phyloP scores from a whole-genome alignment of 2,329 filamentous ascomycete genomes.

The Aspergillus felis region DNA sequence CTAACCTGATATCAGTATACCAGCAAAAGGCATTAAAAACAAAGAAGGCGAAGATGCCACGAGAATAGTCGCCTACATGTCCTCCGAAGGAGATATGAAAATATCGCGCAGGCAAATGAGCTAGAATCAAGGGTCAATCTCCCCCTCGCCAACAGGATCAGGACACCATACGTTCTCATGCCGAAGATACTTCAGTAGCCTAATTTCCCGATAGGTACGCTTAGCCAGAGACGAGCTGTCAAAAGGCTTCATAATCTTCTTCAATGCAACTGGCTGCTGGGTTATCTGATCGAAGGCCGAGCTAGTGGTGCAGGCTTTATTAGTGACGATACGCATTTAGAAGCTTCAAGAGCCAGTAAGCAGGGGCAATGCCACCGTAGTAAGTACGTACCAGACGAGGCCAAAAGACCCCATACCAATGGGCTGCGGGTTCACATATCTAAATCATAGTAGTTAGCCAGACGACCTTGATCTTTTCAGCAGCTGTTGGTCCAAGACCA shows the following conservation, averaged over 20 bases:
- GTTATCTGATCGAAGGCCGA: slow-evolving; percentile 97
- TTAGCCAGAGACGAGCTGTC: slow-evolving; percentile 96
- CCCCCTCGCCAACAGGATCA: slow-evolving; percentile 9
- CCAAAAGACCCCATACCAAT: slow-evolving; percentile 99
- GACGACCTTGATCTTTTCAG: not conserved
- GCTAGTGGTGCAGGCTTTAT: slow-evolving; percentile 45
- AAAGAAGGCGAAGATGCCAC: not conserved
- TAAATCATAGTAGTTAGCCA: slow-evolving; percentile 41
- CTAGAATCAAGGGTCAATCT: slow-evolving; percentile 41
- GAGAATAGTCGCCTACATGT: slow-evolving; percentile 63
- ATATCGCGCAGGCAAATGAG: slow-evolving; percentile 98
- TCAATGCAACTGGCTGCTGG: slow-evolving; percentile 91
- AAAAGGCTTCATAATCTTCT: slow-evolving; percentile 99
- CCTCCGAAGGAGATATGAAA: slow-evolving; percentile 97
- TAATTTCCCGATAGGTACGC: slow-evolving; percentile 93
- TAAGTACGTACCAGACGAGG: slow-evolving; percentile 73
- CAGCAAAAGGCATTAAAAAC: not conserved
- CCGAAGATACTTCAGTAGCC: slow-evolving; percentile 90
- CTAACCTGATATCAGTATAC: slow-evolving; percentile 43
- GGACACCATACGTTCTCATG: slow-evolving; percentile 80
- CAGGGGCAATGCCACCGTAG: not conserved
- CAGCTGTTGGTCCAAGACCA: not conserved
- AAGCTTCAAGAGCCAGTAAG: not conserved
- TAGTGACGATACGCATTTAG: not conserved
- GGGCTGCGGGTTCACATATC: slow-evolving; percentile 95